Evolutionary conservation across 345 rosid species (phyloP).

Genomic region (Murraya koenigii): DNA sequence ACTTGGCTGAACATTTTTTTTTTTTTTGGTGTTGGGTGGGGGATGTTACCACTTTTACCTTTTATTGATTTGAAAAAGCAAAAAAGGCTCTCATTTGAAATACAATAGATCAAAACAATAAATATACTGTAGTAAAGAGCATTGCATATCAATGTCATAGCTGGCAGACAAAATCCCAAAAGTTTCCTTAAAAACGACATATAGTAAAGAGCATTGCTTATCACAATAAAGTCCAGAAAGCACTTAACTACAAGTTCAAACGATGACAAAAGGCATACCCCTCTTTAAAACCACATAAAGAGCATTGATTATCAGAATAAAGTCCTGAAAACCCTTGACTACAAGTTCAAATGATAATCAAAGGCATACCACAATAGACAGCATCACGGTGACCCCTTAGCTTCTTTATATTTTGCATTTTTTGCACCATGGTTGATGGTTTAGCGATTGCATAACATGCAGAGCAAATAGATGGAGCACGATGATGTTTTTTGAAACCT

Average conservation of each 20-base stretch:
- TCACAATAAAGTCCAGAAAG: neutral
- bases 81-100: neutral
- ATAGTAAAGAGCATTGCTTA: neutral
- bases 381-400: constrained; percentile 95
- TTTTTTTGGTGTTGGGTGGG: neutral
- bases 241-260: constrained; percentile 14
- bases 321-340: neutral
- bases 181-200: neutral
- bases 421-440: constrained; percentile 87
- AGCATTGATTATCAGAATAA: neutral
- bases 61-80: neutral
- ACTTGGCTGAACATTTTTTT: neutral
- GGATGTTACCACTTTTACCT: neutral
- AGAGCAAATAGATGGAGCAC: constrained; percentile 86
- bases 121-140: neutral
- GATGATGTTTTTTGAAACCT: constrained; percentile 94
- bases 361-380: constrained; percentile 87
- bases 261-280: constrained; percentile 47
- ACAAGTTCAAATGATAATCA: constrained; percentile 19
- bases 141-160: neutral
- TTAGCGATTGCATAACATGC: constrained; percentile 93
- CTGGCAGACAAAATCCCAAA: neutral
- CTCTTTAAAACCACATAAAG: constrained; percentile 17
- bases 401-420: constrained; percentile 89
- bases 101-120: neutral